Evolutionary conservation across 1,284 basidiomycete genomes (phyloP).

Genomic region (Sphaerobolus stellatus): DNA sequence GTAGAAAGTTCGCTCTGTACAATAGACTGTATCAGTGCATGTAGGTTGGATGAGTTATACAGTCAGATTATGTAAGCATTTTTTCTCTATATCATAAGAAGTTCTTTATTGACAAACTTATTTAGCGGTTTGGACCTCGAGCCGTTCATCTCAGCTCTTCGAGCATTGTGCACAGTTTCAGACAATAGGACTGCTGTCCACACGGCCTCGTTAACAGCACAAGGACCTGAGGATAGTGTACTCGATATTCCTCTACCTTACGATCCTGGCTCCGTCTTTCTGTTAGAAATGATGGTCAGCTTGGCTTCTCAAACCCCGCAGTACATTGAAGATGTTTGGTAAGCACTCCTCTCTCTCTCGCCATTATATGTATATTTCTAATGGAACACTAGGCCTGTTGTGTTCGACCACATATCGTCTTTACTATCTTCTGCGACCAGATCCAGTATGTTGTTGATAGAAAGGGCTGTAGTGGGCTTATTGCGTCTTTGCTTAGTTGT

Average conservation of each 20-base stretch:
- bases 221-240: constrained; percentile 32
- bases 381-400: constrained; percentile 66
- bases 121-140: constrained; percentile 72
- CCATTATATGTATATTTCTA: constrained; percentile 4
- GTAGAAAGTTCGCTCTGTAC: constrained; percentile 94
- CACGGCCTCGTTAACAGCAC: constrained; percentile 43
- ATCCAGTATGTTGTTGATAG: constrained; percentile 89
- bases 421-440: constrained; percentile 75
- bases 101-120: constrained; percentile 16
- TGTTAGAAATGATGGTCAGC: constrained; percentile 92
- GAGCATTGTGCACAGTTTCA: constrained; percentile 86
- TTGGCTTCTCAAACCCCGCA: constrained; percentile 75
- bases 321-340: constrained; percentile 87
- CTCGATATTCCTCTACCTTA: constrained; percentile 65
- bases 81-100: constrained; percentile 1
- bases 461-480: constrained; percentile 93
- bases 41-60: constrained; percentile 92
- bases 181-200: constrained; percentile 81
- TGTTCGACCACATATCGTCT: constrained; percentile 88
- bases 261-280: constrained; percentile 91
- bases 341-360: constrained; percentile 24
- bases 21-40: constrained; percentile 93
- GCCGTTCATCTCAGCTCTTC: constrained; percentile 78
- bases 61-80: constrained; percentile 80
- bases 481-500: constrained; percentile 79